Evolutionary conservation across 805 yeast genomes (phyloP), one percentile per base, ranked within the genome.

Genomic region (Grigorovia jiainica): DNA sequence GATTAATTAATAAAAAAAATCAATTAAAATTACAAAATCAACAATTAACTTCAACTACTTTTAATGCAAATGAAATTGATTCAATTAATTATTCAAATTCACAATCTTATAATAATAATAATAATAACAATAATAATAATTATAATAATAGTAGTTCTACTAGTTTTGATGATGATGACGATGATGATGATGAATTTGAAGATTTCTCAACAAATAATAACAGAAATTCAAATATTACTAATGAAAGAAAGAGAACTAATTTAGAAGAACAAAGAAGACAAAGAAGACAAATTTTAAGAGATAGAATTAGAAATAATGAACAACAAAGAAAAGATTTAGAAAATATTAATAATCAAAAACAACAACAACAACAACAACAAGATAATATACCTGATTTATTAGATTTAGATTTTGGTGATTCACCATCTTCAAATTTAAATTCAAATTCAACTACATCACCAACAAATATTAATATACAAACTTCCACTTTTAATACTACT

Each of bases 251-350:
- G 37, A 41, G 57, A 10, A 50, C 60, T 7, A 55, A 47, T 24
- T 47, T 57, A 17, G 65, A 61, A 33, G 59, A 60, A 47, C 65
- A 62, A 44, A 53, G 66, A 47, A 58, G 58, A 36, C 64, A 62
- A 43, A 57, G 65, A 46, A 57, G 66, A 42, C 65, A 61, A 41
- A 49, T 61, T n/a, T 47, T 62, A 24, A 57, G 62, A 34, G 63
- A 61, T 39, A 55, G 60, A 42, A 61, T 62, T 39, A 60, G 54
- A 43, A 47, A 49, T 19, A 57, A 58, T 23, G 64, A 61, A 44
- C 52, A 51, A 36, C 60, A 60, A 43, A 52, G 64, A 34, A 58
- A 61, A 43, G n/a, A n/a, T n/a, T n/a, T n/a, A n/a, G n/a, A n/a
- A 15, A 49, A 52, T 16, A 43, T 41, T 31, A 40, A 39, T 31